A percentile compares a stretch with the other conserved stretches of the same genome.
phyloP scores from a whole-genome alignment of 306 rosid species.

The Gastrolobium villosum region DNA sequence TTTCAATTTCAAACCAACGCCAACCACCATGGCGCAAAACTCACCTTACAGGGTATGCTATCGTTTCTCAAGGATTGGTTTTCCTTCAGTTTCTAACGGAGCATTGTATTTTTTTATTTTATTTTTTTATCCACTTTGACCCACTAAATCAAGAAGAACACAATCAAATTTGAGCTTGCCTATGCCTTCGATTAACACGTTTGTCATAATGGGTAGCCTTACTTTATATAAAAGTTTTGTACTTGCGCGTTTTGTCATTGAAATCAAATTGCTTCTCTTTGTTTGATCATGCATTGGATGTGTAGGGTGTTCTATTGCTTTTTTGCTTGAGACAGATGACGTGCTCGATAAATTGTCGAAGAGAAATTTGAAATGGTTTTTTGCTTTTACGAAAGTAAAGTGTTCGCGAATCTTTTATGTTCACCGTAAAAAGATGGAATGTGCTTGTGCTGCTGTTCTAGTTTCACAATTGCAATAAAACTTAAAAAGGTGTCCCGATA shows the following conservation, averaged over 20 bases:
- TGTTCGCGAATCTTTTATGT: not conserved
- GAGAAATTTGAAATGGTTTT: constrained; percentile 15
- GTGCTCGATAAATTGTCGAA: constrained; percentile 57
- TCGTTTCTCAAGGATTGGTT: not conserved
- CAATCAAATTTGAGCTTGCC: not conserved
- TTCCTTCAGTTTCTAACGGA: not conserved
- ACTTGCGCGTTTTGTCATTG: not conserved
- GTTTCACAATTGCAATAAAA: not conserved
- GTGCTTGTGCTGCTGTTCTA: not conserved
- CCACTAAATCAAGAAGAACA: not conserved
- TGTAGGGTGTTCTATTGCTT: constrained; percentile 9
- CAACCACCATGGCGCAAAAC: constrained; percentile 66
- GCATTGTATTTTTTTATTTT: not conserved
- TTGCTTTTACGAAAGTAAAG: not conserved
- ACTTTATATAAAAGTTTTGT: constrained; percentile 5
- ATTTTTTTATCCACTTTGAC: not conserved
- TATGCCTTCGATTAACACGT: not conserved
- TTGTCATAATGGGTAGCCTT: constrained; percentile 29
- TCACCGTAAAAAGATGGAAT: not conserved
- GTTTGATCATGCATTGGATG: not conserved
- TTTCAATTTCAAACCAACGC: constrained; percentile 53
- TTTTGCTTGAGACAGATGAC: constrained; percentile 18
- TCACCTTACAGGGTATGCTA: constrained; percentile 71
- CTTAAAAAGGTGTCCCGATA: not conserved
- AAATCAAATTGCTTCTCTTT: not conserved